A percentile compares a stretch with the other conserved stretches of the same genome.
Evolutionary conservation across 352 stramenopile genomes (phyloP).

Genomic region (Blastocystis sp.): DNA sequence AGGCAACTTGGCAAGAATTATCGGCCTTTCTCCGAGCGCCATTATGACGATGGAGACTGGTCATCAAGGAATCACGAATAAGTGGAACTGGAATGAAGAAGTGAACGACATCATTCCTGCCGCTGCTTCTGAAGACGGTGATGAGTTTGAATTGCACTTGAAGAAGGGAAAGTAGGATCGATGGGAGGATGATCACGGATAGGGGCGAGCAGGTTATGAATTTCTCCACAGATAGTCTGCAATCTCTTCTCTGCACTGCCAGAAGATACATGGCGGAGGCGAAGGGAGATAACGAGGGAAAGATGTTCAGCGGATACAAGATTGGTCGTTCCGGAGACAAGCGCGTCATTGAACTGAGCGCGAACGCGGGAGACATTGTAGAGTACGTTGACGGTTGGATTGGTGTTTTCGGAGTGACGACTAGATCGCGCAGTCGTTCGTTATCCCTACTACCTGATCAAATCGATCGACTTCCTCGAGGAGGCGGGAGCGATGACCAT

Average conservation of each 20-base stretch:
- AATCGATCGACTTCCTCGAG: conserved; percentile 30
- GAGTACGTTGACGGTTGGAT: conserved; percentile 47
- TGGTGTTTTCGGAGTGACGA: not conserved
- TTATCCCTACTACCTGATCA: conserved; percentile 50
- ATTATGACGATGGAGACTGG: conserved; percentile 59
- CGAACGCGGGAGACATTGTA: conserved; percentile 56
- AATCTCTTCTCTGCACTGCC: conserved; percentile 45
- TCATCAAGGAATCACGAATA: conserved; percentile 57
- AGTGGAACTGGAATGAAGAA: conserved; percentile 54
- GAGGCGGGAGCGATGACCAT: conserved; percentile 37
- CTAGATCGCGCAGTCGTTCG: conserved; percentile 46
- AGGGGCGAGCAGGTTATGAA: conserved; percentile 55
- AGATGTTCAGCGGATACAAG: conserved; percentile 48
- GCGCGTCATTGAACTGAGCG: conserved; percentile 28
- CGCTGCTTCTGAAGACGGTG: not conserved
- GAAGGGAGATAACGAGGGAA: conserved; percentile 11
- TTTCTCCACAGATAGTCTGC: conserved; percentile 46
- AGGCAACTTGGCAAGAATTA: conserved; percentile 54
- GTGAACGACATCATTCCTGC: conserved; percentile 57
- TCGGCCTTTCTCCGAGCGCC: conserved; percentile 29
- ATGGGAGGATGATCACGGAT: not conserved
- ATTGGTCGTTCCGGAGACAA: conserved; percentile 52
- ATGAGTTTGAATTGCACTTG: conserved; percentile 57
- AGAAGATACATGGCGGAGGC: conserved; percentile 53
- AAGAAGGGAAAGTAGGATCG: conserved; percentile 53